Evolutionary conservation across 2,329 filamentous ascomycete species (phyloP), one percentile per base, ranked within the genome.

Genomic region (Colletotrichum sp.): DNA sequence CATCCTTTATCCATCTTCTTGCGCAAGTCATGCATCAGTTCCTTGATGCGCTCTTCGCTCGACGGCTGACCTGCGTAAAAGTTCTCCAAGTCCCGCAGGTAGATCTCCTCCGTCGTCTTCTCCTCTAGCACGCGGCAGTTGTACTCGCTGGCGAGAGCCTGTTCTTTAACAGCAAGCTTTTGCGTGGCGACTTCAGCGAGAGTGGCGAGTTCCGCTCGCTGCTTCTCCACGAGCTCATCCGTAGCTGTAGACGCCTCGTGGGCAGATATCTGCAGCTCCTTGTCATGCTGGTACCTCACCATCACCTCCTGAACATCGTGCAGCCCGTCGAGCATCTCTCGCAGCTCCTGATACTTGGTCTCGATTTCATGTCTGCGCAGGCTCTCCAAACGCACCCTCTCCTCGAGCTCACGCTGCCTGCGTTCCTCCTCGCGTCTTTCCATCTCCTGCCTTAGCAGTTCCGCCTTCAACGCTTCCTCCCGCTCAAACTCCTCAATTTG

Each of bases 401-500:
- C 84, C 62, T 85, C 82, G 1, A 86, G 80, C 77, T 85, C 84
- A 13, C 80, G 82, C 71, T 83, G 82, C 75, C 82, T 82, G 4
- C 82, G 83, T 78, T 87, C 85, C 64, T 85, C 83, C 9, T 84
- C 84, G 9, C 82, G 60, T 10, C 82, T 82, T 59, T 83, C 83
- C 72, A 85, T 84, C 69, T 87, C 85, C 49, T 84, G 82, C 3
- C 84, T 83, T 36, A 84, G 80, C 52, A 85, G 79, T 78, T 87
- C 87, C 6, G 83, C 84, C 75, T 86, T 86, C 62, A 82, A 82
- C 1, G 85, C 85, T 79, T 89, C 87, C 70, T 87, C 85, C 21
- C 84, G 84, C 82, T 90, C 87, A 72, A 88, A 87, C 65, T 88
- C 88, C 60, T 85, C 89, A 6, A 92, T 87, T 55, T 86, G 82